Evolutionary conservation across 805 yeast genomes (phyloP), one percentile per base, ranked within the genome.

Genomic region (Cephaloascus albidus): DNA sequence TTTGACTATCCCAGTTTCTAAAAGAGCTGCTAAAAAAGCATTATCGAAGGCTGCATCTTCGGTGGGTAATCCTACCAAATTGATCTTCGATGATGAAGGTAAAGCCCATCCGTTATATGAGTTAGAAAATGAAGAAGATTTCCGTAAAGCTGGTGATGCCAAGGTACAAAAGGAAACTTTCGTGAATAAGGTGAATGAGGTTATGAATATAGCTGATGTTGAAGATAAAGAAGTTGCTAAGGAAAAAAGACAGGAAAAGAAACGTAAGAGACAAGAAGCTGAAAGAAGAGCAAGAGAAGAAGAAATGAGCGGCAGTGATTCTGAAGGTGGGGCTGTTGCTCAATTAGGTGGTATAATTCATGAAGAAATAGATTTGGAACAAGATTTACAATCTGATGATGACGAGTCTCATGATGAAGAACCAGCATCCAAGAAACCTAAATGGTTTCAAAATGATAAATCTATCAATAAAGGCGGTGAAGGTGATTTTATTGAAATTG

Each of bases 31-130:
- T 34, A 93, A 86, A 68, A 80, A 76, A 49, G 97, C 97, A 0
- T 66, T 89, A 30, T 85, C 96, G 10, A 88, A 85, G 65, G 93
- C 90, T 57, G 73, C 76, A 32, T 74, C 88, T 2, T 48, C 78
- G 18, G 64, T 78, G 36, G 85, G 86, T 1, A 74, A 76, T 41
- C 82, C 96, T 15, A 77, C 83, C 17, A 93, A 88, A 56, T 58
- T 90, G 49, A 70, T 75, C 40, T 93, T 90, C 54, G 99, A 93
- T 54, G 98, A 93, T 45, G 97, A 90, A 3, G 99, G 99, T 20
- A 71, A 69, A 4, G 82, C 97, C 0, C 97, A 90, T 59, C 85
- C 95, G 8, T 68, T 90, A 4, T 93, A 93, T 54, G 97, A 90
- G 61, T 69, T 93, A 43, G 88, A 86, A 55, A 85, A 83, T 48